Conservation (phyloP, 1,284 basidiomycete species). For the Rhodotorula mucilaginosa region DNA sequence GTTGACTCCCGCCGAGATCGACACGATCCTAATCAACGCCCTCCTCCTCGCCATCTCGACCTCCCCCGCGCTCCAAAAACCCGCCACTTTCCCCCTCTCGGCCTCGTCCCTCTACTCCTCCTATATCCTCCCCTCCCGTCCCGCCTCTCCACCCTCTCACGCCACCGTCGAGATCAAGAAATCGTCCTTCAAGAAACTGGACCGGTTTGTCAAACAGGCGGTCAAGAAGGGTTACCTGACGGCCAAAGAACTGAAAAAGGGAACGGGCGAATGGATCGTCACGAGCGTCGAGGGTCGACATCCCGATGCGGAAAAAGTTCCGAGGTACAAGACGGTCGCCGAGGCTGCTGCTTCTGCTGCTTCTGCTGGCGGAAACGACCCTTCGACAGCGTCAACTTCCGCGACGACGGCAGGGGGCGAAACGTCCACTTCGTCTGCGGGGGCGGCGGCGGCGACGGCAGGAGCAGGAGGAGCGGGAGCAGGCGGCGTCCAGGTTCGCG, state of each 20-base stretch:
- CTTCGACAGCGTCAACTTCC: background rate
- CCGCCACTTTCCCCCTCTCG: constrained; percentile 66
- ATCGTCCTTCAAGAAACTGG: constrained; percentile 73
- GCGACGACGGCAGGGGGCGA: constrained; percentile 4
- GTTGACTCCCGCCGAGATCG: constrained; percentile 50
- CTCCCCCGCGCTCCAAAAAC: constrained; percentile 49
- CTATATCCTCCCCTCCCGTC: constrained; percentile 73
- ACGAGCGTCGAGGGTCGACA: constrained; percentile 63
- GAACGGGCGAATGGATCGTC: constrained; percentile 58
- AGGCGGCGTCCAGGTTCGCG: constrained; percentile 53
- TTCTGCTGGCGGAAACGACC: background rate
- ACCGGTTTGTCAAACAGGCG: constrained; percentile 66
- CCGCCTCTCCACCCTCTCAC: constrained; percentile 49
- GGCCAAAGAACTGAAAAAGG: constrained; percentile 63
- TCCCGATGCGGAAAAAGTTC: constrained; percentile 59
- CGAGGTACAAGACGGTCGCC: constrained; percentile 58
- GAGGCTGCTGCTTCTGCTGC: constrained; percentile 29
- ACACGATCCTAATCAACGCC: constrained; percentile 63
- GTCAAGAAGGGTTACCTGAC: constrained; percentile 51
- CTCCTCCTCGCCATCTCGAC: constrained; percentile 64
- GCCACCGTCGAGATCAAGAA: constrained; percentile 57
- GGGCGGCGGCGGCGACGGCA: background rate
- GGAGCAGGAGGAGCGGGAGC: background rate
- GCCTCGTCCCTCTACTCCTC: constrained; percentile 72
- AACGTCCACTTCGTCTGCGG: constrained; percentile 2